Base-by-base conservation (phyloP, 2,329 filamentous ascomycete species). In the Diaporthe sp. region DNA sequence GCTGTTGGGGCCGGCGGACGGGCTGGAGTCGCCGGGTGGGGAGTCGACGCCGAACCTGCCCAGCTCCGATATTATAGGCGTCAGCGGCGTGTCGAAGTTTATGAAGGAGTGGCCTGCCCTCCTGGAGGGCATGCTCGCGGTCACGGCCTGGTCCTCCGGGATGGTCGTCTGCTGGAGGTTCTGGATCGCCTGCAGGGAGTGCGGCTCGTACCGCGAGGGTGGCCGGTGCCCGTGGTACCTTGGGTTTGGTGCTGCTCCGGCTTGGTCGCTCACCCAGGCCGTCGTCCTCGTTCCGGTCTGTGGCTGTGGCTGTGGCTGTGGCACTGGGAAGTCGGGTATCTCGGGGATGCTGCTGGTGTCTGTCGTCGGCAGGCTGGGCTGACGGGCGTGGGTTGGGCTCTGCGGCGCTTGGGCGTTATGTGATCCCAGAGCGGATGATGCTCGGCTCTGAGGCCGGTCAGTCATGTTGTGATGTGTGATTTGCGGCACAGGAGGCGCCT, bases 61-160 rank as follows among this genome's bases (percentile, higher is more conserved):
- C n/a, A 75, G 60, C 39, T 75, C 68, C 17, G 74, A 60, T 28
- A 75, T 55, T n/a, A 75, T 75, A 7, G 74, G 74, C 53, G 74
- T 72, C 68, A 72, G 34, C 6, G 74, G 42, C 46, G 65, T 53
- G 51, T 71, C 72, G 58, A 75, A 75, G 49, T 75, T 71, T 3
- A 75, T 75, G n/a, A 75, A 71, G 13, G 74, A 75, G 44, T 71
- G 65, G 19, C 65, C 65, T n/a, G 46, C 46, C 65, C 65, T 68
- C 65, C 46, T 28, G 46, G 65, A 17, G 8, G 74, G 53, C 9
- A 53, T 37, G 68, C 71, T 62, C n/a, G 72, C 51, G 4, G 39
- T 49, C n/a, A 76, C 75, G 34, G 71, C 75, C 12, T 74, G 62
- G 75, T 71, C 28, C 34, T 76, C 75, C 13, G 75, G 75, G 51